A percentile compares a stretch with the other conserved stretches of the same genome.
Conservation (phyloP, 345 rosid species). For the Linum usitatissimum region DNA sequence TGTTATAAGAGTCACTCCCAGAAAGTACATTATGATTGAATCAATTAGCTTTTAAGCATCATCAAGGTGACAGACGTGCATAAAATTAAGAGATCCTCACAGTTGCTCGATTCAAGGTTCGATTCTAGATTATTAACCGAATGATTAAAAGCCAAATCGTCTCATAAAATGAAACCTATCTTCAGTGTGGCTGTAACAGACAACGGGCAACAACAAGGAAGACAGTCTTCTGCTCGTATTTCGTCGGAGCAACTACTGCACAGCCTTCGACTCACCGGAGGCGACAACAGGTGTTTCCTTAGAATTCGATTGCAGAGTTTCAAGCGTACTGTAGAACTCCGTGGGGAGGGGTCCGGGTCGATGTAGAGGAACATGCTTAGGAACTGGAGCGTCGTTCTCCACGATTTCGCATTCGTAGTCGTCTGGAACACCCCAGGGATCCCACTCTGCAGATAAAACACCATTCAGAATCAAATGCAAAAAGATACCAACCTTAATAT, state of each 20-base stretch:
- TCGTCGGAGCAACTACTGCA: conserved; percentile 19
- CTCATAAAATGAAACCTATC: conserved; percentile 18
- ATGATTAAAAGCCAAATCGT: conserved; percentile 8
- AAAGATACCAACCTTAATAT: no score
- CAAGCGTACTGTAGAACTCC: conserved; percentile 72
- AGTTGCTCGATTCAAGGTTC: neutral
- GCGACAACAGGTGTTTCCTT: conserved; percentile 34
- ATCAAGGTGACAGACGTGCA: neutral
- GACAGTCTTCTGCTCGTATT: conserved; percentile 10
- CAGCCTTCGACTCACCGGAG: conserved; percentile 35
- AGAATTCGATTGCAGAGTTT: conserved; percentile 29
- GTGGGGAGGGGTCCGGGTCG: conserved; percentile 93
- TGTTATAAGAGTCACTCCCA: neutral
- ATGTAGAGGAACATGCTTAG: conserved; percentile 87
- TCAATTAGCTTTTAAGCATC: neutral
- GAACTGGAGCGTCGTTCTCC: conserved; percentile 81
- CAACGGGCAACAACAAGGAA: conserved; percentile 11
- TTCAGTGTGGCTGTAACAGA: conserved; percentile 24
- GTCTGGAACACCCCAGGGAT: conserved; percentile 96
- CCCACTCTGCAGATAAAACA: conserved; percentile 55
- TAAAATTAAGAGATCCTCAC: neutral
- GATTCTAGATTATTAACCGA: conserved; percentile 7
- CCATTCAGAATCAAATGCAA: neutral
- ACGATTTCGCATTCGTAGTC: conserved; percentile 87
- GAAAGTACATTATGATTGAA: neutral